Base-by-base conservation (phyloP, 441 rosid species). In the Euphorbia schlechtendalii region DNA sequence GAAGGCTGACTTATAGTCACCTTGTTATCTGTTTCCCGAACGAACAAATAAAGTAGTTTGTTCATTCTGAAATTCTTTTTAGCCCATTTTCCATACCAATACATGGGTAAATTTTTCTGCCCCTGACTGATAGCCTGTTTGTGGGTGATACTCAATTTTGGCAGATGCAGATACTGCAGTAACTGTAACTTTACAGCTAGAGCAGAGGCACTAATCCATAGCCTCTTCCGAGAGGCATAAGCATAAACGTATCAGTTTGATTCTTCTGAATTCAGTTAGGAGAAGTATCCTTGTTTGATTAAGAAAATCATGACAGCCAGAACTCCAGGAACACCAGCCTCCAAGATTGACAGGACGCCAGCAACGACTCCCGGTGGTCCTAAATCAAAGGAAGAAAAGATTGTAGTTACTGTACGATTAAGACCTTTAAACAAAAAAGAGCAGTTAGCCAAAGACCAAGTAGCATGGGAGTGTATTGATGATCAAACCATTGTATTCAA, bases 341-440 rank as follows among this genome's bases (percentile, higher is more conserved):
- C 89, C 0, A 91, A 89, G 77, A 81, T 64, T 18, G 97, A 91
- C 0, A 83, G 83, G 69, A 82, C 86, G 1, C 84, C 91, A 24
- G 87, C 72, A 40, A 75, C 90, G 0, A 93, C 98, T 5, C 96
- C 96, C 28, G 89, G 97, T 56, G 88, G 95, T 63, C 76, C 87
- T 28, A 94, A 81, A 77, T 61, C 90, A 0, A 89, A 76, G 71
- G 99, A 94, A 73, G 96, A 94, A 86, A 94, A 91, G 83, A 89
- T 91, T 21, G 98, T 94, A 14, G 99, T 94, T 61, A 94, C 98
- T 2, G 98, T 95, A 14, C 73, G 99, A 63, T 74, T 95, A 71
- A 82, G 99, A 74, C 99, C 98, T 66, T 63, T 95, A 58, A 92
- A 80, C 84, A 95, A 86, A 80, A 92, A 78, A 79, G 98, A 95